Percentiles rank a stretch among this genome's conserved stretches.
These are phyloP conservation scores for Plasmodium adleri DNA, from an alignment of 169 alveolate species.

Conservation along the genomic window DNA sequence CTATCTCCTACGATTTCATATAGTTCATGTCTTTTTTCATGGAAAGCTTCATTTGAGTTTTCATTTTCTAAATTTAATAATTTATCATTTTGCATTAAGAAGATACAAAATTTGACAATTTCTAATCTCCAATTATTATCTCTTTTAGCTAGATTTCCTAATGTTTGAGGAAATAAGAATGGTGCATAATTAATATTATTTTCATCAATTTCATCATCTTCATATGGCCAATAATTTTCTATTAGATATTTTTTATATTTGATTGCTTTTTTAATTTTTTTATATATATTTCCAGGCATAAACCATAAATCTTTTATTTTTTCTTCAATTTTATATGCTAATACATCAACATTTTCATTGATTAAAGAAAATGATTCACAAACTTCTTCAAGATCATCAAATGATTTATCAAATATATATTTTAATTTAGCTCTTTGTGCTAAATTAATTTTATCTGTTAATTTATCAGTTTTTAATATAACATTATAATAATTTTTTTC, in stretches of 20 bases:
- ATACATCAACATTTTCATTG: constrained; percentile 68
- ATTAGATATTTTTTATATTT: constrained; percentile 81
- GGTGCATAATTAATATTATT: constrained; percentile 60
- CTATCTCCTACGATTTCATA: constrained; percentile 81
- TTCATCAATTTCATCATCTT: constrained; percentile 65
- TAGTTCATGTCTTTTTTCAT: constrained; percentile 83
- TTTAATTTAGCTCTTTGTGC: constrained; percentile 66
- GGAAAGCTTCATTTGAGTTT: constrained; percentile 67
- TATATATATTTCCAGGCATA: constrained; percentile 82
- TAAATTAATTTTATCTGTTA: constrained; percentile 65
- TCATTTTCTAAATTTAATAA: constrained; percentile 66
- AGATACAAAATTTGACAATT: constrained; percentile 80
- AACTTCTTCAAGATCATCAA: constrained; percentile 68
- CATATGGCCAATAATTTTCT: constrained; percentile 77
- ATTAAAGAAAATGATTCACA: constrained; percentile 57
- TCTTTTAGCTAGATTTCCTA: constrained; percentile 78
- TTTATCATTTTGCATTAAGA: constrained; percentile 82
- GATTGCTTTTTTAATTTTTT: constrained; percentile 77
- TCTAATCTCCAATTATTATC: constrained; percentile 83
- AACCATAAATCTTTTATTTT: constrained; percentile 81
- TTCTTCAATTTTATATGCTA: constrained; percentile 75
- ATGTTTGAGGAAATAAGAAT: constrained; percentile 81
- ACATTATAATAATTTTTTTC: constrained; percentile 47
- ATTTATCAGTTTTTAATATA: constrained; percentile 30
- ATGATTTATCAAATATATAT: constrained; percentile 66